Base-by-base conservation (phyloP, 345 rosid genomes). In the Eucalyptus cloeziana region DNA sequence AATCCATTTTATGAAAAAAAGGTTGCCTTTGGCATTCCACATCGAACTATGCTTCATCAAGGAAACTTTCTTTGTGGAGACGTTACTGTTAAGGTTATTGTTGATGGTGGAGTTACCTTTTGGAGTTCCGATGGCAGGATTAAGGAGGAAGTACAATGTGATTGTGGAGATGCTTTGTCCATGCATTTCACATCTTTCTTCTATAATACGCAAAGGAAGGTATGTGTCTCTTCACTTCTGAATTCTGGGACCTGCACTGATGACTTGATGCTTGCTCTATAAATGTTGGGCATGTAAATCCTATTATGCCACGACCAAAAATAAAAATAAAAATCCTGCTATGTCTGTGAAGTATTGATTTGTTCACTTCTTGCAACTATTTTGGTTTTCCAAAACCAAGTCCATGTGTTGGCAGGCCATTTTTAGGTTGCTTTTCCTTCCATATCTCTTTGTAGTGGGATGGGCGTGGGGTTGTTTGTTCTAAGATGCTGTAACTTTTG, bases 151-250 rank as follows among this genome's bases (percentile, higher is more conserved):
- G 87, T 94, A 92, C 89, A 83, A 76, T 86, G 86, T 93, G 71
- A 90, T 96, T 86, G 87, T 96, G 94, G 94, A 92, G 93, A 93
- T 91, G 80, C 93, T 96, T 87, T 94, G 96, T 71, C 88, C 95
- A 22, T 93, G 91, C 91, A 90, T 94, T 88, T 93, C 95, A 10
- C 94, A 71, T 85, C 90, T 97, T 90, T 88, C 90, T 58, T 79
- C 37, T 64, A 91, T 93, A 87, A 86, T 94, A 80, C 89, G 91
- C 89, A 93, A 90, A n/a, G 97, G 98, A 90, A 96, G 99, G 99
- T 97, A 95, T 54, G 83, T 40, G 47, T 37, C 47, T 40, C 47
- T 76, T 76, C 83, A 76, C 30, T 76, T 76, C 27, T 43, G 30
- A 76, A 76, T 76, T 76, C 47, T 2, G 8, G 12, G 83, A 76